A percentile compares a stretch with the other conserved stretches of the same genome.
Evolutionary conservation across 2,329 filamentous ascomycete genomes (phyloP).

Genomic region (Canariomyces notabilis): DNA sequence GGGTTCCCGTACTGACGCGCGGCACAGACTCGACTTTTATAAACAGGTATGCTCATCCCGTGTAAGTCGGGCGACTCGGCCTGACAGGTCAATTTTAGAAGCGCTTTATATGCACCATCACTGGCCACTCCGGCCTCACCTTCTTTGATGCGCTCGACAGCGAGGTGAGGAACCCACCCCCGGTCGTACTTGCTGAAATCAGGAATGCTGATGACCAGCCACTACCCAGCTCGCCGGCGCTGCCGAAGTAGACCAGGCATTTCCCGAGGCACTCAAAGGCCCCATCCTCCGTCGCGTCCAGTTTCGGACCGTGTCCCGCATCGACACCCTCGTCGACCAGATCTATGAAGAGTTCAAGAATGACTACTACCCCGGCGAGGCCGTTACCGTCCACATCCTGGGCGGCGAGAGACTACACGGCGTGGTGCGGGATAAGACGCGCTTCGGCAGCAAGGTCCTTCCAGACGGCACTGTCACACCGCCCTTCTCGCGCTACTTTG

Average conservation of each 20-base stretch:
- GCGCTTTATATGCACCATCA: slow-evolving; percentile 93
- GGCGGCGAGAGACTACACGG: slow-evolving; percentile 68
- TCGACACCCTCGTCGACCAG: slow-evolving; percentile 71
- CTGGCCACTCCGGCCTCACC: slow-evolving; percentile 81
- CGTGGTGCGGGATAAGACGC: slow-evolving; percentile 78
- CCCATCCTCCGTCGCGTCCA: slow-evolving; percentile 88
- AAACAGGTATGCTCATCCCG: slow-evolving; percentile 63
- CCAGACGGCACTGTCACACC: slow-evolving; percentile 66
- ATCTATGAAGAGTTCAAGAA: slow-evolving; percentile 76
- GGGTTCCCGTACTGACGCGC: slow-evolving; percentile 29
- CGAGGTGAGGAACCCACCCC: slow-evolving; percentile 57
- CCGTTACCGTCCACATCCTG: slow-evolving; percentile 66
- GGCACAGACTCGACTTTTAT: slow-evolving; percentile 79
- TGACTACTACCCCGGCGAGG: slow-evolving; percentile 87
- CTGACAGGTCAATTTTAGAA: slow-evolving; percentile 45
- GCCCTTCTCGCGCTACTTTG: slow-evolving; percentile 74
- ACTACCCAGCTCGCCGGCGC: slow-evolving; percentile 64
- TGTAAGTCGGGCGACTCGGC: background rate
- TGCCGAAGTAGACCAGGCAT: slow-evolving; percentile 82
- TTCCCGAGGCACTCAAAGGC: slow-evolving; percentile 85
- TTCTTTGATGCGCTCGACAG: slow-evolving; percentile 92
- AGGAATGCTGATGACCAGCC: slow-evolving; percentile 28
- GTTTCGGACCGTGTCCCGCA: slow-evolving; percentile 80
- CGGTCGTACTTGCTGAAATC: slow-evolving; percentile 8
- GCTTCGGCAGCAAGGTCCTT: slow-evolving; percentile 58